These are phyloP conservation scores for Brasenia schreberi DNA, from an alignment of 164 flowering plant genomes.

Conservation along the genomic window DNA sequence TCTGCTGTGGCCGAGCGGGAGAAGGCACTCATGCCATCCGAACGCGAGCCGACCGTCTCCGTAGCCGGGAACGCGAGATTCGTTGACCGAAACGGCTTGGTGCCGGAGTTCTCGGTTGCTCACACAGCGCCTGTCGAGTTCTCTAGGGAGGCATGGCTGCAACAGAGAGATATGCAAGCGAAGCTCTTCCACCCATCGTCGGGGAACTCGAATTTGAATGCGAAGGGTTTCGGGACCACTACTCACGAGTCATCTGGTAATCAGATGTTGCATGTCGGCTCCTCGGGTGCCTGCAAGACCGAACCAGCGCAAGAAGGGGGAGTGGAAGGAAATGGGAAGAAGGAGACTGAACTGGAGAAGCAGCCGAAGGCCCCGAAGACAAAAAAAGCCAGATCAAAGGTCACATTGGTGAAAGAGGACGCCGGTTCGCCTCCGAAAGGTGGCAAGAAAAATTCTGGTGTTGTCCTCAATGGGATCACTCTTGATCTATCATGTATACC, in stretches of 20 bases:
- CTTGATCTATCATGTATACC: constrained; percentile 76
- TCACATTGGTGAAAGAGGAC: constrained; percentile 29
- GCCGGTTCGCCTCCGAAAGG: constrained; percentile 18
- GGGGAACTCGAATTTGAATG: constrained; percentile 22
- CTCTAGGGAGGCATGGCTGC: constrained; percentile 43
- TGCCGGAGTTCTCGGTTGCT: constrained; percentile 29
- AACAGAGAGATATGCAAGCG: constrained; percentile 26
- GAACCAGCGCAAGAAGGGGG: background rate
- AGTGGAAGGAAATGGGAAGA: constrained; percentile 5
- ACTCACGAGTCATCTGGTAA: background rate
- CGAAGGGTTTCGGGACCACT: background rate
- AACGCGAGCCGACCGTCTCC: background rate
- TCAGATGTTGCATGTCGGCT: too few relatives aligned
- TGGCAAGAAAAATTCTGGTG: constrained; percentile 40
- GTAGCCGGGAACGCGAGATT: background rate
- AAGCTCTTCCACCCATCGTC: constrained; percentile 38
- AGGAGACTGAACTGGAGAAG: constrained; percentile 38
- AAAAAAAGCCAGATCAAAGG: constrained; percentile 40
- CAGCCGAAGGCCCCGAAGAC: constrained; percentile 8
- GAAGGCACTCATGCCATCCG: background rate
- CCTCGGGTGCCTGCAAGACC: background rate
- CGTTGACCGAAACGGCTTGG: constrained; percentile 24
- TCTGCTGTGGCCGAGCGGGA: constrained; percentile 37
- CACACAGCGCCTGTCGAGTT: constrained; percentile 24
- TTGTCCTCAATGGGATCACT: constrained; percentile 65